Conservation (phyloP, 495 filamentous ascomycete genomes). For the Hypoxylon trugodes region DNA sequence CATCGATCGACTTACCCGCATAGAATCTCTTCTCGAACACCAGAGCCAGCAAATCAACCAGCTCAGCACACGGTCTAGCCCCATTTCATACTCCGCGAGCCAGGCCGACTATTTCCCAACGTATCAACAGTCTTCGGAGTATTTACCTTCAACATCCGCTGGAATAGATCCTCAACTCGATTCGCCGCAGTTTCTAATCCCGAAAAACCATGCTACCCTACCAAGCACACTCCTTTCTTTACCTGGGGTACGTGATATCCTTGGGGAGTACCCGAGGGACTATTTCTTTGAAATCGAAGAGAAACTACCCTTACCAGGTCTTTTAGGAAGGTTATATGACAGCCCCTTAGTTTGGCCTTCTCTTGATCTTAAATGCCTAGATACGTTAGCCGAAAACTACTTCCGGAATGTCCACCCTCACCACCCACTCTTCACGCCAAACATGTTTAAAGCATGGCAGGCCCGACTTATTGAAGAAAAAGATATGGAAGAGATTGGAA, state of each 20-base stretch:
- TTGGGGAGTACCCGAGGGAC: constrained; percentile 45
- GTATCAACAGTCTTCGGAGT: constrained; percentile 39
- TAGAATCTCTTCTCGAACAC: constrained; percentile 46
- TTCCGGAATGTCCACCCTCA: constrained; percentile 47
- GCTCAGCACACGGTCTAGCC: constrained; percentile 36
- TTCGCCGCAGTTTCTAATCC: constrained; percentile 45
- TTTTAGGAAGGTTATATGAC: constrained; percentile 39
- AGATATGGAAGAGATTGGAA: constrained; percentile 39
- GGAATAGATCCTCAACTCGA: constrained; percentile 38
- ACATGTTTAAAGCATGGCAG: constrained; percentile 43
- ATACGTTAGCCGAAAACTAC: constrained; percentile 41
- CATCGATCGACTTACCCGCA: constrained; percentile 44
- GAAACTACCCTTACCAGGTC: constrained; percentile 39
- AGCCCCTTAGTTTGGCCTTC: constrained; percentile 38
- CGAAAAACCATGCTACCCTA: constrained; percentile 43
- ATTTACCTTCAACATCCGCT: constrained; percentile 35
- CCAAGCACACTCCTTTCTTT: constrained; percentile 42
- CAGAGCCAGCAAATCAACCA: constrained; percentile 46
- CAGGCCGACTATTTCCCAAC: constrained; percentile 39
- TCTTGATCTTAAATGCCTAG: constrained; percentile 37
- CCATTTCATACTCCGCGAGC: constrained; percentile 39
- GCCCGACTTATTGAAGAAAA: constrained; percentile 37
- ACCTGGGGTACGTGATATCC: constrained; percentile 39
- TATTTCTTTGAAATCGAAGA: constrained; percentile 47
- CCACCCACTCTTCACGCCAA: constrained; percentile 44